phyloP scores from a whole-genome alignment of 192 early-diverging fungal genomes.

The Mortierella claussenii region DNA sequence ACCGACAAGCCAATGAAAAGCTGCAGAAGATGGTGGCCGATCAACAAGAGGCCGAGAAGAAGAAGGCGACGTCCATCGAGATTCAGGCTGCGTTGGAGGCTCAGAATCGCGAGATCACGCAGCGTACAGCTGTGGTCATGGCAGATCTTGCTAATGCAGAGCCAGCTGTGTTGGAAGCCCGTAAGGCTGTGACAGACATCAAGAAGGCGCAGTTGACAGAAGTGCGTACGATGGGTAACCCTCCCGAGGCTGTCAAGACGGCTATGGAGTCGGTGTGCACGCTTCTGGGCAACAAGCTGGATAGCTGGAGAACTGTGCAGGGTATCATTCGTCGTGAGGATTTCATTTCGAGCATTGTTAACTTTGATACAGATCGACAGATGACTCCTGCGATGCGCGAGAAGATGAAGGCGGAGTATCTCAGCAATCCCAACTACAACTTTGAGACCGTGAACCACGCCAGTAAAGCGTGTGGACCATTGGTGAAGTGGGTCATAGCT shows the following conservation, averaged over 20 bases:
- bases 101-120: slow-evolving; percentile 81
- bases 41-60: slow-evolving; percentile 93
- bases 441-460: slow-evolving; percentile 98
- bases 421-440: slow-evolving; percentile 88
- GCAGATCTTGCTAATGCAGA: slow-evolving; percentile 94
- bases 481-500: slow-evolving; percentile 98
- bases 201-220: slow-evolving; percentile 97
- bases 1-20: slow-evolving; percentile 92
- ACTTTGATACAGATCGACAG: slow-evolving; percentile 89
- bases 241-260: slow-evolving; percentile 94
- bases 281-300: slow-evolving; percentile 85
- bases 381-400: slow-evolving; percentile 84
- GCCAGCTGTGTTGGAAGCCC: slow-evolving; percentile 96
- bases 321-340: slow-evolving; percentile 92
- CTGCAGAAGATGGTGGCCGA: slow-evolving; percentile 94
- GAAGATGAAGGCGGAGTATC: slow-evolving; percentile 79
- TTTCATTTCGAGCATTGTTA: slow-evolving; percentile 97
- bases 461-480: slow-evolving; percentile 97
- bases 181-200: slow-evolving; percentile 93
- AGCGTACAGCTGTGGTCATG: slow-evolving; percentile 81
- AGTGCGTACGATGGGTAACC: slow-evolving; percentile 96
- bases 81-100: slow-evolving; percentile 80
- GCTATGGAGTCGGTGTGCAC: slow-evolving; percentile 98
- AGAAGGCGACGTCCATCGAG: slow-evolving; percentile 82
- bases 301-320: slow-evolving; percentile 94